Evolutionary conservation across 495 filamentous ascomycete species (phyloP).

Genomic region (Penicillium coffeae): DNA sequence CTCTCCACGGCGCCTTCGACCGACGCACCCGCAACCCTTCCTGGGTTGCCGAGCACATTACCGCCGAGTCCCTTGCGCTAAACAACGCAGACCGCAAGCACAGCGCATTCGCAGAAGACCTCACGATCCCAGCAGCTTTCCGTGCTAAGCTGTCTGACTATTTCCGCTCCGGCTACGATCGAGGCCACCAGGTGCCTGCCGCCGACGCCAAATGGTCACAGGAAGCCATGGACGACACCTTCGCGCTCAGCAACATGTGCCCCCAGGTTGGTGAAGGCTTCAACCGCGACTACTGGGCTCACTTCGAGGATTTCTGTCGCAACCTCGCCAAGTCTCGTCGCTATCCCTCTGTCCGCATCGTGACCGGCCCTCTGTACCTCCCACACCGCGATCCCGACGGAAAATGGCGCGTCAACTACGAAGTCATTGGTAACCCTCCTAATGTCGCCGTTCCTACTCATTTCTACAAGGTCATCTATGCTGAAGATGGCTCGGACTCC

Average conservation of each 20-base stretch:
- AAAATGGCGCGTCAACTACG: conserved; percentile 93
- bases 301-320: conserved; percentile 96
- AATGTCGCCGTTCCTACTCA: conserved; percentile 96
- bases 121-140: conserved; percentile 74
- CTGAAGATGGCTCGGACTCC: conserved; percentile 67
- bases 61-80: conserved; percentile 70
- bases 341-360: conserved; percentile 87
- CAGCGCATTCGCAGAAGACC: conserved; percentile 79
- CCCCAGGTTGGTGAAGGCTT: conserved; percentile 97
- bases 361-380: conserved; percentile 91
- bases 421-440: conserved; percentile 93
- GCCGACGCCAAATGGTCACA: conserved; percentile 97
- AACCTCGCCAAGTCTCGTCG: conserved; percentile 56
- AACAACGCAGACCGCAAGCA: conserved; percentile 80
- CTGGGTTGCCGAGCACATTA: conserved; percentile 98
- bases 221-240: conserved; percentile 89
- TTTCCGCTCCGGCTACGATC: conserved; percentile 77
- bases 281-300: conserved; percentile 98
- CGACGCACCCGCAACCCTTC: conserved; percentile 85
- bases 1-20: conserved; percentile 83
- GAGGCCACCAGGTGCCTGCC: conserved; percentile 82
- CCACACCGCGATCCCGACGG: conserved; percentile 78
- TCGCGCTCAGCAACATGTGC: conserved; percentile 91
- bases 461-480: conserved; percentile 98
- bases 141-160: conserved; percentile 90